Evolutionary conservation across 306 rosid genomes (phyloP).

Genomic region (Calophaca sinica): DNA sequence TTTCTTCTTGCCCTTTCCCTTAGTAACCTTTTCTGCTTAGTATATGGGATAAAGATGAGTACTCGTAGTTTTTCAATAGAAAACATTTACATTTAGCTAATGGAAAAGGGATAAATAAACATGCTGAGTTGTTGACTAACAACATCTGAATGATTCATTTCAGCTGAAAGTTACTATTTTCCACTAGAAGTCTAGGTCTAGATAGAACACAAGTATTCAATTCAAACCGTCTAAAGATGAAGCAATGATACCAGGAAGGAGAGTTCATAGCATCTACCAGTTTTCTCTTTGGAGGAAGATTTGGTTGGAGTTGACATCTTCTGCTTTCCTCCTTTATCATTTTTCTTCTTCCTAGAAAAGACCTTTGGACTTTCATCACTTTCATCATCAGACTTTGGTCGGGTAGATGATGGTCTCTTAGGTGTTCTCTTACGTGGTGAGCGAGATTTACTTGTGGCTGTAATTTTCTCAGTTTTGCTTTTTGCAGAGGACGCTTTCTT

Average conservation of each 20-base stretch:
- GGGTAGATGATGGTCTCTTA: slow-evolving; percentile 62
- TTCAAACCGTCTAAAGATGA: slow-evolving; percentile 11
- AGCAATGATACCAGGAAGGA: slow-evolving; percentile 36
- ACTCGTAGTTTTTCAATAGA: slow-evolving; percentile 21
- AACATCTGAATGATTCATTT: not conserved
- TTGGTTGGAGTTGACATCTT: slow-evolving; percentile 60
- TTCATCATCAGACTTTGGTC: slow-evolving; percentile 62
- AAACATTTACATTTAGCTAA: not conserved
- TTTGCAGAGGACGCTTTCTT: slow-evolving; percentile 74
- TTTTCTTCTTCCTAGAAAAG: slow-evolving; percentile 84
- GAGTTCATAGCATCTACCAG: slow-evolving; percentile 57
- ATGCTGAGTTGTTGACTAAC: slow-evolving; percentile 2
- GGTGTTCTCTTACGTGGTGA: slow-evolving; percentile 55
- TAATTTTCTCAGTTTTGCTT: slow-evolving; percentile 61
- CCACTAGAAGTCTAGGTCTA: not conserved
- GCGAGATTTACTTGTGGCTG: slow-evolving; percentile 58
- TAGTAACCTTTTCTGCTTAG: slow-evolving; percentile 65
- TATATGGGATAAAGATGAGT: not conserved
- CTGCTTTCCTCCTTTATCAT: slow-evolving; percentile 58
- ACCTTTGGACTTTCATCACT: slow-evolving; percentile 78
- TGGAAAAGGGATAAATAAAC: slow-evolving; percentile 19
- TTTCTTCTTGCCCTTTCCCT: slow-evolving; percentile 76
- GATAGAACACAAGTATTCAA: not conserved
- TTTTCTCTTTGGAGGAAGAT: slow-evolving; percentile 74
- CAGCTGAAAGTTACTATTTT: slow-evolving; percentile 16